phyloP scores from a whole-genome alignment of 1,284 basidiomycete genomes.

The Pterulicium gracile region DNA sequence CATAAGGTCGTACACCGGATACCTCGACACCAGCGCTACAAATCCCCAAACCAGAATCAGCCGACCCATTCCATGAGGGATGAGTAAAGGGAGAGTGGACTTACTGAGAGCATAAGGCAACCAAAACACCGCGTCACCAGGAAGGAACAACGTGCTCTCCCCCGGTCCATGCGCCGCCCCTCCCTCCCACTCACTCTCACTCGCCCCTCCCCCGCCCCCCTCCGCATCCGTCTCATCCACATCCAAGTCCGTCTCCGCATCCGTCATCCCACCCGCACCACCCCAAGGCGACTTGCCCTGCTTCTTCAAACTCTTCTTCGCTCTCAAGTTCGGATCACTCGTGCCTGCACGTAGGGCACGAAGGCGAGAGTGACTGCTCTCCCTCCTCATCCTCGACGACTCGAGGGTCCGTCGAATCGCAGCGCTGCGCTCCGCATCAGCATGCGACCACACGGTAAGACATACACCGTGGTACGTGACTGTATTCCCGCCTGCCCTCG shows the following conservation, averaged over 20 bases:
- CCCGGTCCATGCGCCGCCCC: slow-evolving; percentile 74
- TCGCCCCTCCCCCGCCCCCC: slow-evolving; percentile 42
- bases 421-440: slow-evolving; percentile 73
- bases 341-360: slow-evolving; percentile 45
- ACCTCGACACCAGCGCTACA: slow-evolving; percentile 76
- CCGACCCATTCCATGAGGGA: neutral
- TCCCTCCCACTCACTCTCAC: slow-evolving; percentile 76
- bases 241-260: slow-evolving; percentile 52
- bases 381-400: slow-evolving; percentile 63
- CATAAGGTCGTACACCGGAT: slow-evolving; percentile 90
- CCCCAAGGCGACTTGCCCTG: slow-evolving; percentile 60
- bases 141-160: slow-evolving; percentile 77
- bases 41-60: slow-evolving; percentile 10
- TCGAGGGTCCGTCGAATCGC: slow-evolving; percentile 78
- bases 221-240: slow-evolving; percentile 55
- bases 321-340: slow-evolving; percentile 43
- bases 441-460: slow-evolving; percentile 89
- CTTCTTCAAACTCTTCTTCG: slow-evolving; percentile 43
- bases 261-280: slow-evolving; percentile 24
- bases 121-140: slow-evolving; percentile 87
- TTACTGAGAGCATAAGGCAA: slow-evolving; percentile 82
- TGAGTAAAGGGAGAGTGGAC: slow-evolving; percentile 18
- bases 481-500: slow-evolving; percentile 27
- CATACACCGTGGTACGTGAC: slow-evolving; percentile 84
- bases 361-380: slow-evolving; percentile 64